phyloP scores from a whole-genome alignment of 257 asterid species.

The Solanum verrucosum region DNA sequence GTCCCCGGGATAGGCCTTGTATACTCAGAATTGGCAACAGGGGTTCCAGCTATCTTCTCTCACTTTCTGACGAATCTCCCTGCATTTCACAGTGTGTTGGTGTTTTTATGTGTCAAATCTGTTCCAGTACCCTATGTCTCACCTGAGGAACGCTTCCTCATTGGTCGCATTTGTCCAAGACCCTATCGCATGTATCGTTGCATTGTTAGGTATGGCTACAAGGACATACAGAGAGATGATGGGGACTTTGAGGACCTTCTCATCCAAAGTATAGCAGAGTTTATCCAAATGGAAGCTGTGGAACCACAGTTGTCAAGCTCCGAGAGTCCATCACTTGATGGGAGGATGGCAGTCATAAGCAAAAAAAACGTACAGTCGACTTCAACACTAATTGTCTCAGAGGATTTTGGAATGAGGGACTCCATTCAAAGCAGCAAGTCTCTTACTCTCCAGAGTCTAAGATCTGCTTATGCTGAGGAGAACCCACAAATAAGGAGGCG shows the following conservation, averaged over 20 bases:
- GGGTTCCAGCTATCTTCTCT: slow-evolving; percentile 51
- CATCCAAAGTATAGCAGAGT: slow-evolving; percentile 23
- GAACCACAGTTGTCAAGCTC: not conserved
- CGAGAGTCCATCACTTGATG: not conserved
- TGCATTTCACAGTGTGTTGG: slow-evolving; percentile 50
- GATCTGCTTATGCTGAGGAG: not conserved
- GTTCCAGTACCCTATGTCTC: slow-evolving; percentile 43
- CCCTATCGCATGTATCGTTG: slow-evolving; percentile 42
- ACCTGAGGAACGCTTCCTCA: slow-evolving; percentile 37
- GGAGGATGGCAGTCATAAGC: slow-evolving; percentile 5
- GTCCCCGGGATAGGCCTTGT: slow-evolving; percentile 57
- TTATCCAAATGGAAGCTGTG: slow-evolving; percentile 19
- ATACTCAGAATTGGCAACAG: slow-evolving; percentile 40
- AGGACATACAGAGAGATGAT: slow-evolving; percentile 28
- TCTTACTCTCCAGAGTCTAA: slow-evolving; percentile 1
- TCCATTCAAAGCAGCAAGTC: not conserved
- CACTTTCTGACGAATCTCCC: slow-evolving; percentile 58
- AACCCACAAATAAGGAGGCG: not conserved
- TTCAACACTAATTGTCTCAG: not conserved
- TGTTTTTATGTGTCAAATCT: slow-evolving; percentile 42
- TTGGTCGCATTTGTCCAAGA: slow-evolving; percentile 34
- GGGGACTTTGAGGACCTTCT: slow-evolving; percentile 33
- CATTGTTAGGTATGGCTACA: slow-evolving; percentile 53
- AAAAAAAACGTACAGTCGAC: slow-evolving; percentile 6
- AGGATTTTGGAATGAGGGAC: not conserved